Evolutionary conservation across 2,329 filamentous ascomycete genomes (phyloP), one percentile per base, ranked within the genome.

Genomic region (Pezicula carpinea): DNA sequence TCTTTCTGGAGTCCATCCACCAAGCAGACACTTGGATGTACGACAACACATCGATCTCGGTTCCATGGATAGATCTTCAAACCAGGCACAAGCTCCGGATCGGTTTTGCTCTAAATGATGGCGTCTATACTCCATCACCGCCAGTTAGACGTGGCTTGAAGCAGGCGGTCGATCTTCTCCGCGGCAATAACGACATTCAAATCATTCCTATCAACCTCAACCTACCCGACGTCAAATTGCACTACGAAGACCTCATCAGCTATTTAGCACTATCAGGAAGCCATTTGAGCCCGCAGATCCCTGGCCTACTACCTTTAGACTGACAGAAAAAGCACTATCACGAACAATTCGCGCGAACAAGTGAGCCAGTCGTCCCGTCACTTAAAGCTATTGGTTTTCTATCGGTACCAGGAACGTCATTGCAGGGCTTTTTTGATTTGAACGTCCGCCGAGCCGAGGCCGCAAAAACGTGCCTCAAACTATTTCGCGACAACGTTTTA

Each of bases 131-230:
- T 0, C 60, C 78, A 0, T 74, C 78, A 18, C 75, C 77, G 0
- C 72, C 75, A 0, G 67, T 79, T 2, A 66, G 64, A 3, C 65
- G 74, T 2, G 64, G 70, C 1, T 48, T 79, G 2, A 61, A 69
- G 6, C 60, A 56, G 1, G 72, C 73, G 0, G 61, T 67, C 0
- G 59, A 60, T 1, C 54, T 54, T 0, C 56, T 81, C 4, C 43
- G 34, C 11, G 32, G 26, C 1, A 60, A 66, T 61, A 19, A 62
- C 6, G 70, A 70, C 2, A 64, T 85, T 19, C 68, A 78, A 36
- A 67, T 82, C 2, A 67, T 83, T 0, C 74, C 82, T n/a, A 65
- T 84, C 43, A 71, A 75, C n/a, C 65, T 84, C 43, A 71, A 75
- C 11, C 69, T 79, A 13, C 73, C 75, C 18, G 50, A 58, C 33